Conservation (phyloP, 371 early-diverging fungal species). For the Phascolomyces articulosus region DNA sequence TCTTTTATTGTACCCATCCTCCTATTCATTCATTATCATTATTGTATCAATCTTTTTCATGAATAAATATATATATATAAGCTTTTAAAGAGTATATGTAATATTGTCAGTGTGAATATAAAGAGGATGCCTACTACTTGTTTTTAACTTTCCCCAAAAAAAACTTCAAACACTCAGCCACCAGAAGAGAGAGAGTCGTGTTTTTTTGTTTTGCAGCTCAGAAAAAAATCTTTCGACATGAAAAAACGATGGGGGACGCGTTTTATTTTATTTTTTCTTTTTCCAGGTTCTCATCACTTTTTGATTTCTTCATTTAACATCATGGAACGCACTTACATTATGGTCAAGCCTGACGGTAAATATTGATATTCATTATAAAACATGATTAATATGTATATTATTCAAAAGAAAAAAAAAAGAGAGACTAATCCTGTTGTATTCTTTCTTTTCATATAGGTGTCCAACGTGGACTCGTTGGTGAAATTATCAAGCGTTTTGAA, state of each 20-base stretch:
- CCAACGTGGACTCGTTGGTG: conserved; percentile 95
- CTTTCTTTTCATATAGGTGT: conserved; percentile 52
- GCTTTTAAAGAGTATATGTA: no score
- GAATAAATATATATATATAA: no score
- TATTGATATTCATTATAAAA: not conserved
- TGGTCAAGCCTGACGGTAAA: conserved; percentile 67
- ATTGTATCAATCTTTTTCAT: no score
- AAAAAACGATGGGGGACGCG: not conserved
- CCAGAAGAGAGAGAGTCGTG: no score
- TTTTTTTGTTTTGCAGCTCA: no score
- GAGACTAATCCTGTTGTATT: not conserved
- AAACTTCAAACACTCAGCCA: no score
- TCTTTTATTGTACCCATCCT: not conserved
- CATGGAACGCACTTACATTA: conserved; percentile 87
- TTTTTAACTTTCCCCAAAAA: no score
- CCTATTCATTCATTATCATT: not conserved
- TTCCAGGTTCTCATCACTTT: not conserved
- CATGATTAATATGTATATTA: no score
- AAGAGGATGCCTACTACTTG: no score
- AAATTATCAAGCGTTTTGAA: conserved; percentile 97
- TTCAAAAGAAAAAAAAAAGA: no score
- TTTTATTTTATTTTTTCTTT: not conserved
- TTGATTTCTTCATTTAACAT: conserved; percentile 7
- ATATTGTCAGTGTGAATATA: no score
- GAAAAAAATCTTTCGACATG: conserved; percentile 1